A percentile compares a stretch with the other conserved stretches of the same genome.
Conservation (phyloP, 2,329 filamentous ascomycete species). For the Fusarium albosuccineum region DNA sequence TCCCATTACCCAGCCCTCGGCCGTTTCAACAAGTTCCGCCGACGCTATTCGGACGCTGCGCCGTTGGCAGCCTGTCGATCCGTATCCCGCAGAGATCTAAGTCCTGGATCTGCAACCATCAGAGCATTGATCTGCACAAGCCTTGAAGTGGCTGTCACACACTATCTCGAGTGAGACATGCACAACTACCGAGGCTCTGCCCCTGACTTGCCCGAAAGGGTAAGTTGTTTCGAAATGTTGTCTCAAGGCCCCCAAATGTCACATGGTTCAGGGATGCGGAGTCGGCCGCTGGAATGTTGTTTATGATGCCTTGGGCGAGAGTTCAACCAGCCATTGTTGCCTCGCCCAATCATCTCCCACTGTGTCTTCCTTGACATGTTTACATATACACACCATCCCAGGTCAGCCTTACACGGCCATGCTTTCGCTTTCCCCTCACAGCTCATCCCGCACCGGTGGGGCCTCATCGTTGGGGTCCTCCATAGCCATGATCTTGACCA, state of each 20-base stretch:
- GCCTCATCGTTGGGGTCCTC: slow-evolving; percentile 69
- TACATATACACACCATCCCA: slow-evolving; percentile 13
- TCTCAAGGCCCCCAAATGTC: slow-evolving; percentile 18
- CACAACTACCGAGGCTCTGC: slow-evolving; percentile 16
- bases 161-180: slow-evolving; percentile 18
- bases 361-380: slow-evolving; percentile 10
- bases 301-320: slow-evolving; percentile 17
- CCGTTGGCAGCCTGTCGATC: slow-evolving; percentile 27
- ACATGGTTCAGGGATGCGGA: slow-evolving; percentile 35
- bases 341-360: slow-evolving; percentile 12
- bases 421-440: slow-evolving; percentile 50
- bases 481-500: slow-evolving; percentile 98
- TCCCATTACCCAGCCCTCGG: slow-evolving; percentile 25
- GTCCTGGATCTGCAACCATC: slow-evolving; percentile 33
- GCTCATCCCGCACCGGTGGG: slow-evolving; percentile 59
- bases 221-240: slow-evolving; percentile 23
- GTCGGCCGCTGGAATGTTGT: slow-evolving; percentile 20
- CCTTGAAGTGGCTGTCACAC: slow-evolving; percentile 13
- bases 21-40: slow-evolving; percentile 34
- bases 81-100: slow-evolving; percentile 1
- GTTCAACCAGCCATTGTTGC: neutral
- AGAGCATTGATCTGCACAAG: slow-evolving; percentile 15
- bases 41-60: slow-evolving; percentile 10
- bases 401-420: slow-evolving; percentile 15
- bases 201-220: slow-evolving; percentile 28